A percentile compares a stretch with the other conserved stretches of the same genome.
These are phyloP conservation scores for Talaromyces proteolyticus DNA, from an alignment of 495 filamentous ascomycete genomes.

Conservation along the genomic window DNA sequence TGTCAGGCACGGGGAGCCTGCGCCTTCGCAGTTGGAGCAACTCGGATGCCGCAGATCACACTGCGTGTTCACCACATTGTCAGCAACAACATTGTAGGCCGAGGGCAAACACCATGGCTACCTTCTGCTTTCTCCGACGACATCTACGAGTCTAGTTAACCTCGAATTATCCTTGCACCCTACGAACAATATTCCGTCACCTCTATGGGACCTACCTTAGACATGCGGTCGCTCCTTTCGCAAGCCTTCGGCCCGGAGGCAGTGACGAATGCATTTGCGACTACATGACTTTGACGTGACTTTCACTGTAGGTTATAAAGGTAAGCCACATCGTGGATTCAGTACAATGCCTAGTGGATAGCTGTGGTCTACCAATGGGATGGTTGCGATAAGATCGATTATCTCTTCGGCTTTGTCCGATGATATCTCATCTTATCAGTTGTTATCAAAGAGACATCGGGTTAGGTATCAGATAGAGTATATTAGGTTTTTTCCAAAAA, in stretches of 20 bases:
- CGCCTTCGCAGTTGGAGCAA: neutral
- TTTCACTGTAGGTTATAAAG: neutral
- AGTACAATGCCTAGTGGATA: neutral
- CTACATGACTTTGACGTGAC: neutral
- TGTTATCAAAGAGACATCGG: neutral
- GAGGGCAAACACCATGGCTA: neutral
- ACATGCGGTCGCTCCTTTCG: neutral
- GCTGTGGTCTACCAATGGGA: neutral
- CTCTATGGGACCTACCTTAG: neutral
- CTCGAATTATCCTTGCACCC: neutral
- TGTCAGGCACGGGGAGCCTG: neutral
- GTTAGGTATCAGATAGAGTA: neutral
- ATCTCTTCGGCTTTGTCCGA: neutral
- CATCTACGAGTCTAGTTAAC: neutral
- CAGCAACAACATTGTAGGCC: neutral
- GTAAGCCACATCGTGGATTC: neutral
- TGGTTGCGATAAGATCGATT: neutral
- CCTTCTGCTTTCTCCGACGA: neutral
- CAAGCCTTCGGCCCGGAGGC: no score
- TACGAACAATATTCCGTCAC: neutral
- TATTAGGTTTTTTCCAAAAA: neutral
- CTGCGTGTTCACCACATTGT: neutral
- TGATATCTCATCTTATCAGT: neutral
- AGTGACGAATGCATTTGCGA: neutral
- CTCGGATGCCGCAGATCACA: neutral